Conservation (phyloP, 371 early-diverging fungal genomes). For the Syncephalastrum sp. region DNA sequence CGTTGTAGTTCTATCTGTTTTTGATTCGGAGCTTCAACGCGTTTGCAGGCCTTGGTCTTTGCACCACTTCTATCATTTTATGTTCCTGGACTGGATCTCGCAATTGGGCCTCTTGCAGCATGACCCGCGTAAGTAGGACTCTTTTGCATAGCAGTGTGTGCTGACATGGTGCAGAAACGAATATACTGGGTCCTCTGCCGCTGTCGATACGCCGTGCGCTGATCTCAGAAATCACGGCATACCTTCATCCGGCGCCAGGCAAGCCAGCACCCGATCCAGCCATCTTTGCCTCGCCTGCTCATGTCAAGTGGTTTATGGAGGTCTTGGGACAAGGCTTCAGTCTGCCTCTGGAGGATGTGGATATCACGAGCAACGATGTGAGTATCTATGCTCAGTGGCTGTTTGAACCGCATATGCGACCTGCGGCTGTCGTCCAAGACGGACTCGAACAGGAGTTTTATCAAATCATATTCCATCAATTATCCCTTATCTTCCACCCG, state of each 20-base stretch:
- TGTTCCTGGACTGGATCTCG: constrained; percentile 74
- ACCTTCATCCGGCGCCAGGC: constrained; percentile 41
- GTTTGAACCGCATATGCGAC: constrained; percentile 61
- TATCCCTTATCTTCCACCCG: constrained; percentile 71
- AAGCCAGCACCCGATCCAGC: constrained; percentile 49
- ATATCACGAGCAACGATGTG: constrained; percentile 63
- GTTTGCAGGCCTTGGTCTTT: constrained; percentile 2
- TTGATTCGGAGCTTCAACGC: not conserved
- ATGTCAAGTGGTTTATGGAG: constrained; percentile 85
- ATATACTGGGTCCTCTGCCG: constrained; percentile 67
- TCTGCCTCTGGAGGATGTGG: constrained; percentile 75
- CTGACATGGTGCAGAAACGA: constrained; percentile 47
- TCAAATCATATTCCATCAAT: constrained; percentile 75
- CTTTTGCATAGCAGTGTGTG: not conserved
- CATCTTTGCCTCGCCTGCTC: constrained; percentile 62
- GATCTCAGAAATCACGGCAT: constrained; percentile 65
- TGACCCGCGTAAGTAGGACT: constrained; percentile 57
- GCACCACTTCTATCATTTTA: constrained; percentile 19
- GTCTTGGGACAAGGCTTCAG: constrained; percentile 80
- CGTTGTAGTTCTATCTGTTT: not conserved
- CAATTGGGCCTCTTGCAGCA: constrained; percentile 66
- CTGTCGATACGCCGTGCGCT: constrained; percentile 59
- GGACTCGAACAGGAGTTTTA: constrained; percentile 42
- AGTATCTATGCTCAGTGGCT: constrained; percentile 77
- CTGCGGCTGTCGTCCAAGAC: constrained; percentile 55